Evolutionary conservation across 208 protist species (phyloP).

Genomic region (Crithidia bombi): DNA sequence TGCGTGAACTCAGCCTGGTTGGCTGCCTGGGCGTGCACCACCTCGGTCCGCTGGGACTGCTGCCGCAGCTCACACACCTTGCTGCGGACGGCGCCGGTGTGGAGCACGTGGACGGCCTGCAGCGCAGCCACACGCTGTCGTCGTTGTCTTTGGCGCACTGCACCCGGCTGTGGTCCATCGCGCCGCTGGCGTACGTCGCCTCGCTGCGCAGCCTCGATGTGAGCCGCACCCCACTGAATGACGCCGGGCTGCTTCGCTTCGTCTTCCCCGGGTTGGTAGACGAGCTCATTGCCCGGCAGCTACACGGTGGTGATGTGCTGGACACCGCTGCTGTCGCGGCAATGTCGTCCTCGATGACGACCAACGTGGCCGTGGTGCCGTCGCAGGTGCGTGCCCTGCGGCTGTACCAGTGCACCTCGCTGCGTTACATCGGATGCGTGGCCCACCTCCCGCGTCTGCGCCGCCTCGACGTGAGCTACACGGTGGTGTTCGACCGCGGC

Average conservation of each 20-base stretch:
- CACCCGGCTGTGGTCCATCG: slow-evolving; percentile 24
- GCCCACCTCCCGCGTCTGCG: slow-evolving; percentile 32
- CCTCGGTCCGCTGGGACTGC: slow-evolving; percentile 26
- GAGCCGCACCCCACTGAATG: slow-evolving; percentile 24
- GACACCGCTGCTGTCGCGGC: neutral
- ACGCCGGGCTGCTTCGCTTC: slow-evolving; percentile 31
- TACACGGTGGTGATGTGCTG: neutral
- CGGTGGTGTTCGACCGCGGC: slow-evolving; percentile 28
- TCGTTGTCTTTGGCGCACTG: slow-evolving; percentile 26
- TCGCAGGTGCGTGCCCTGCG: slow-evolving; percentile 26
- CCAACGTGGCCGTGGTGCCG: neutral
- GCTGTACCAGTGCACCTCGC: slow-evolving; percentile 22
- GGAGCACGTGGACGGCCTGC: slow-evolving; percentile 27
- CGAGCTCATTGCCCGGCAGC: neutral
- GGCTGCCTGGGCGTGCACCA: slow-evolving; percentile 27
- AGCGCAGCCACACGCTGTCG: slow-evolving; percentile 16
- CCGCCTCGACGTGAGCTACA: slow-evolving; percentile 9
- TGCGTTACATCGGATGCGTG: slow-evolving; percentile 33
- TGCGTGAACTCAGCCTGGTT: slow-evolving; percentile 29
- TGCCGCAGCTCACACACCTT: slow-evolving; percentile 26
- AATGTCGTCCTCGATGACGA: neutral
- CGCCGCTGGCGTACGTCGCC: slow-evolving; percentile 10
- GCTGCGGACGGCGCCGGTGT: slow-evolving; percentile 18
- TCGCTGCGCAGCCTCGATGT: slow-evolving; percentile 24
- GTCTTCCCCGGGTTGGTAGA: slow-evolving; percentile 20